Conservation (phyloP, 139 green algal species). For the Chlamydomonas schloesseri region DNA sequence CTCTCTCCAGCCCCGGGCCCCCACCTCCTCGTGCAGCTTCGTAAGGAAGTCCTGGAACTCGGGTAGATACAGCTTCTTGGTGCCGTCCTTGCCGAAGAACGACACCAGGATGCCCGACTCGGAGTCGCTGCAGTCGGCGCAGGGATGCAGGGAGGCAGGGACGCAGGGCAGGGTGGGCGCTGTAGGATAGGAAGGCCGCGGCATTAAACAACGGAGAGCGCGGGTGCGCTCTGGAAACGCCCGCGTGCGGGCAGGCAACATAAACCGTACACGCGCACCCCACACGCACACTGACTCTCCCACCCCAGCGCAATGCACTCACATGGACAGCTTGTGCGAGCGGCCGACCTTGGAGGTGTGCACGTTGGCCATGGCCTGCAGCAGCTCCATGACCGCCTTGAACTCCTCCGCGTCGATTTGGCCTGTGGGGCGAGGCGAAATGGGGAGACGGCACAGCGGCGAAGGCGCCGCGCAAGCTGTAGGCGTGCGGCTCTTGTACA, state of each 20-base stretch:
- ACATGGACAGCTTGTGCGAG: constrained; percentile 9
- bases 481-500: too few relatives aligned
- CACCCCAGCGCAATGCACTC: too few relatives aligned
- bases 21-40: constrained; percentile 50
- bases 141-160: background rate
- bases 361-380: constrained; percentile 46
- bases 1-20: too few relatives aligned
- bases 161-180: background rate
- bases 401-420: constrained; percentile 74
- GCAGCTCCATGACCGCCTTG: constrained; percentile 36
- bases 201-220: too few relatives aligned
- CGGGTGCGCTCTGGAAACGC: too few relatives aligned
- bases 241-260: too few relatives aligned
- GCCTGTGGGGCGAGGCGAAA: background rate
- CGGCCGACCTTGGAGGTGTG: background rate
- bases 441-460: background rate
- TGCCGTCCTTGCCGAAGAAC: constrained; percentile 76
- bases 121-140: background rate
- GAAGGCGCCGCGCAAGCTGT: too few relatives aligned
- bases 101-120: constrained; percentile 28
- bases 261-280: too few relatives aligned
- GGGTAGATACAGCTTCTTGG: constrained; percentile 62
- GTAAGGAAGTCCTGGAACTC: constrained; percentile 75
- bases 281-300: too few relatives aligned
- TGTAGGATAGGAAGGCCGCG: too few relatives aligned